phyloP scores from a whole-genome alignment of 352 stramenopile species.

The Globisporangium apiculatum region DNA sequence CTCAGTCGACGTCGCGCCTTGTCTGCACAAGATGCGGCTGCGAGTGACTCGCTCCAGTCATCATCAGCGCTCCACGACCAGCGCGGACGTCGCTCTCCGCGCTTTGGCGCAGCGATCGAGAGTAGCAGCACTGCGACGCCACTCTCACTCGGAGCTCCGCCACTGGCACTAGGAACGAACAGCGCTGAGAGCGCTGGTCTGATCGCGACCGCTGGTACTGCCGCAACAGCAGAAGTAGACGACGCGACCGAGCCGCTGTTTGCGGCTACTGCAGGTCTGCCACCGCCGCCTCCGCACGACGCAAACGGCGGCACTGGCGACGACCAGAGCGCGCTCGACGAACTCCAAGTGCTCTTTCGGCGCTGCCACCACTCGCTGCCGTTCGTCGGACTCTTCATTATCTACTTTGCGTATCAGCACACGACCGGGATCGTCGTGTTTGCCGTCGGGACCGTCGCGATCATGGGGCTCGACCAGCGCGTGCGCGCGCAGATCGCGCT shows the following conservation, averaged over 20 bases:
- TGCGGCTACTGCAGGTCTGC: not conserved
- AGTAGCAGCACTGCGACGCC: not conserved
- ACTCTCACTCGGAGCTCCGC: too few relatives aligned
- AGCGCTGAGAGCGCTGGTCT: not conserved
- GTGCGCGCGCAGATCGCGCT: slow-evolving; percentile 57
- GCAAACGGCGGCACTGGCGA: slow-evolving; percentile 14
- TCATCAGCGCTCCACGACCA: too few relatives aligned
- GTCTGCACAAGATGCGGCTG: too few relatives aligned
- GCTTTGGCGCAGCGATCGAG: too few relatives aligned
- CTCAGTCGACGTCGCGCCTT: too few relatives aligned
- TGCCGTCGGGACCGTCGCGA: slow-evolving; percentile 49
- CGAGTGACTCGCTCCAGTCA: too few relatives aligned
- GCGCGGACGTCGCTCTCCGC: too few relatives aligned
- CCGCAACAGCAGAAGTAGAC: not conserved
- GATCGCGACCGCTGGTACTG: not conserved
- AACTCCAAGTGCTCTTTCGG: slow-evolving; percentile 57
- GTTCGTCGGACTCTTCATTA: slow-evolving; percentile 58
- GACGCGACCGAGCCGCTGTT: not conserved
- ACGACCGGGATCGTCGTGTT: slow-evolving; percentile 61
- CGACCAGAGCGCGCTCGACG: slow-evolving; percentile 48
- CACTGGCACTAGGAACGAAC: not conserved
- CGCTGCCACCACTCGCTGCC: slow-evolving; percentile 67
- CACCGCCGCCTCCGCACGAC: slow-evolving; percentile 8
- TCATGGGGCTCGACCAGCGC: slow-evolving; percentile 68
- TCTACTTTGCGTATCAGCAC: slow-evolving; percentile 81